Percentiles rank a stretch among this genome's conserved stretches.
Conservation (phyloP, 495 filamentous ascomycete genomes). For the Lentithecium fluviatile region DNA sequence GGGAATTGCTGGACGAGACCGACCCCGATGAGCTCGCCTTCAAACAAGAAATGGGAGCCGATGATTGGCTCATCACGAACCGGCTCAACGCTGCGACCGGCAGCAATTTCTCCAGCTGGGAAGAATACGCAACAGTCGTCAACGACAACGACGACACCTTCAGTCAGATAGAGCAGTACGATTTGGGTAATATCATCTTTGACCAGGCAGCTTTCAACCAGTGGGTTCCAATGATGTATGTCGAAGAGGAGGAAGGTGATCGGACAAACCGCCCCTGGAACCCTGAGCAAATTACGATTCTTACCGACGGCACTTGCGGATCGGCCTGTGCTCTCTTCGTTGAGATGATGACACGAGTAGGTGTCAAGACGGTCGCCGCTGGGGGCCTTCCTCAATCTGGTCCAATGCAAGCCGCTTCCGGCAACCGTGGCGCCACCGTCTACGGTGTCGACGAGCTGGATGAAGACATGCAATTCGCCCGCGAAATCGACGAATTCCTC, state of each 20-base stretch:
- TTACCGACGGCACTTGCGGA: slow-evolving; percentile 49
- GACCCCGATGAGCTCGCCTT: slow-evolving; percentile 4
- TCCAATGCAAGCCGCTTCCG: neutral
- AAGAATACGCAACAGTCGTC: slow-evolving; percentile 53
- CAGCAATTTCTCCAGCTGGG: slow-evolving; percentile 53
- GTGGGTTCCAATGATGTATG: slow-evolving; percentile 43
- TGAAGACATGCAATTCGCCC: slow-evolving; percentile 3
- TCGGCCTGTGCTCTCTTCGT: slow-evolving; percentile 52
- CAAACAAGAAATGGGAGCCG: slow-evolving; percentile 31
- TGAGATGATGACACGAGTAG: slow-evolving; percentile 52
- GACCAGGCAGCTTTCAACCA: slow-evolving; percentile 37
- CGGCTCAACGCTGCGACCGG: slow-evolving; percentile 49
- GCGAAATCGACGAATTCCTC: neutral
- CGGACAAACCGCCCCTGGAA: slow-evolving; percentile 42
- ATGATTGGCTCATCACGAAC: slow-evolving; percentile 48
- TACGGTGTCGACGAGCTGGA: neutral
- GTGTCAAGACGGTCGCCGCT: slow-evolving; percentile 48
- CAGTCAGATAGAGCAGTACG: slow-evolving; percentile 50
- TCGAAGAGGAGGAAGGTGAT: slow-evolving; percentile 12
- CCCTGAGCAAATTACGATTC: slow-evolving; percentile 53
- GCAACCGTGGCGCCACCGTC: neutral
- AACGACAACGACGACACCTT: slow-evolving; percentile 47
- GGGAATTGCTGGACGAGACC: slow-evolving; percentile 38
- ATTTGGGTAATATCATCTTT: slow-evolving; percentile 50
- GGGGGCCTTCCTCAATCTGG: slow-evolving; percentile 44